phyloP scores from a whole-genome alignment of 148 eudicot species.

The Fagopyrum homotropicum region DNA sequence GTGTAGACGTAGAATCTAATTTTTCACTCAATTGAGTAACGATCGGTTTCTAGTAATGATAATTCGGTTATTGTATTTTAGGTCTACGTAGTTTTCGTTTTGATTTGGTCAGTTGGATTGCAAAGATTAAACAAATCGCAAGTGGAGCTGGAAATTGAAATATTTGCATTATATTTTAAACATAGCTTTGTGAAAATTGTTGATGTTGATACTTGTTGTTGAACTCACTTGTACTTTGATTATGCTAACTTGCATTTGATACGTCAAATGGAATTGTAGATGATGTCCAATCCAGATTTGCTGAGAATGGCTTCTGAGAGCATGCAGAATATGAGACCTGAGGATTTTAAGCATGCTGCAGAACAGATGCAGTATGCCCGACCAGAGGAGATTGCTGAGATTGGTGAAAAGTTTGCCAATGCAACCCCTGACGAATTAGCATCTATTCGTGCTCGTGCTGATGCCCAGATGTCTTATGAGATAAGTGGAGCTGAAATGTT shows the following conservation, averaged over 20 bases:
- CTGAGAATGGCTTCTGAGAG: constrained; percentile 93
- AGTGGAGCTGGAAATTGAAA: background rate
- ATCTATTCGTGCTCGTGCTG: constrained; percentile 66
- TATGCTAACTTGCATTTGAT: constrained; percentile 9
- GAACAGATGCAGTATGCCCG: constrained; percentile 84
- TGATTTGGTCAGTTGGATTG: background rate
- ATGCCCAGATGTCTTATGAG: constrained; percentile 71
- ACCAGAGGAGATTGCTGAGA: constrained; percentile 85
- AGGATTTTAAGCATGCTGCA: constrained; percentile 81
- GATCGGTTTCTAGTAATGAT: background rate
- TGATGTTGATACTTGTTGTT: background rate
- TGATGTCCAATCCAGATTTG: constrained; percentile 98
- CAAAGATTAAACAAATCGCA: background rate
- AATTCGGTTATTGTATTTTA: background rate
- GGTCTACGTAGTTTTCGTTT: background rate
- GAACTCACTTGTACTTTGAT: background rate
- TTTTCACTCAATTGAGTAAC: background rate
- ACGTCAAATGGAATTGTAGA: constrained; percentile 36
- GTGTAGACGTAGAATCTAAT: background rate
- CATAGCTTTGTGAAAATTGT: background rate
- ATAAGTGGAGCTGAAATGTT: constrained; percentile 69
- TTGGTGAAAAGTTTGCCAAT: constrained; percentile 91
- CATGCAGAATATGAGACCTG: constrained; percentile 79
- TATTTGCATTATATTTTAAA: background rate
- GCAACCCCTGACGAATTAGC: constrained; percentile 87